Evolutionary conservation across 495 filamentous ascomycete genomes (phyloP), one percentile per base, ranked within the genome.

Genomic region (Tetracladium setigerum): DNA sequence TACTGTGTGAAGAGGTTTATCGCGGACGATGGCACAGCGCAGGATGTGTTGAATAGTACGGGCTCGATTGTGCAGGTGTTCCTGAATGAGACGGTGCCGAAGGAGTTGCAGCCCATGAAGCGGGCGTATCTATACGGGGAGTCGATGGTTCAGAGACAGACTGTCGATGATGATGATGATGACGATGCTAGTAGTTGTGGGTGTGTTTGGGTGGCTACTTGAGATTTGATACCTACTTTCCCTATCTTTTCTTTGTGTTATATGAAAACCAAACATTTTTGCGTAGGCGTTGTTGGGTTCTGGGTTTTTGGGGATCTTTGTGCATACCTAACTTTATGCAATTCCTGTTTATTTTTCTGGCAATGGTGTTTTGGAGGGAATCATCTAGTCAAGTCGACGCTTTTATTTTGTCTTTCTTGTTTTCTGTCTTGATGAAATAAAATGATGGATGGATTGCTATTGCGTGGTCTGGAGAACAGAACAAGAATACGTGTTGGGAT

Each of bases 1-100:
- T 56, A 56, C 38, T 65, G 59, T 63, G 76, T 86, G 39, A 80
- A 89, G 55, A 83, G 86, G 67, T 68, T 79, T 54, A 71, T 94
- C 16, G 61, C 76, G 32, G 56, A 70, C 14, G 61, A 78, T 48
- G 70, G 72, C 4, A 50, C 57, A 4, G 57, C 79, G 9, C 57
- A 60, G 8, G 66, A 71, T 16, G 58, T 77, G 13, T 8, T 47
- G 2, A 64, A 68, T 40, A 47, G 31, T 8, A 62, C 67, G 16
- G 69, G 67, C 6, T 63, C 72, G 0, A 64, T 64, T 1, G 62
- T 78, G 19, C 72, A 68, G 2, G 63, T 90, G 18, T 55, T 72
- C 17, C 76, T 91, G 22, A 65, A 74, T 39, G 87, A 89, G 64
- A 58, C 63, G 13, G 67, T 77, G 53, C 72, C 76, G 4, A 47